Evolutionary conservation across 2,329 filamentous ascomycete species (phyloP).

Genomic region (Ophiosphaerella korrae): DNA sequence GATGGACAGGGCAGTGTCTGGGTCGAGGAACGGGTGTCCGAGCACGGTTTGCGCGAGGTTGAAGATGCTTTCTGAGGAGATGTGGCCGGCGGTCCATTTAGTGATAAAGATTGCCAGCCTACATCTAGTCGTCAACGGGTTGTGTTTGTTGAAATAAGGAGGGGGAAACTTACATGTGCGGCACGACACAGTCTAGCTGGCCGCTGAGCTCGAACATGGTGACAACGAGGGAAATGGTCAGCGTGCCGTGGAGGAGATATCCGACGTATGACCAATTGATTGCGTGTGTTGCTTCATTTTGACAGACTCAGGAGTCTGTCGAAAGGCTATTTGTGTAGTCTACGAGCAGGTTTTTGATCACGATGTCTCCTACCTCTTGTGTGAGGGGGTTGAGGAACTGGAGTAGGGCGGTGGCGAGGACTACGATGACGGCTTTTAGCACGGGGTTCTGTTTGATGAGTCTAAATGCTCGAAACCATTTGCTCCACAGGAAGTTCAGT

Average conservation of each 20-base stretch:
- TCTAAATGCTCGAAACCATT: slow-evolving; percentile 57
- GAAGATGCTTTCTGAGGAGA: slow-evolving; percentile 61
- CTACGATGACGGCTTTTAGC: slow-evolving; percentile 61
- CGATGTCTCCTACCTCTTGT: slow-evolving; percentile 60
- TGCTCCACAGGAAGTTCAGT: slow-evolving; percentile 63
- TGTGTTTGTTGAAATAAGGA: background rate
- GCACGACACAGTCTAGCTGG: slow-evolving; percentile 62
- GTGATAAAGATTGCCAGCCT: slow-evolving; percentile 62
- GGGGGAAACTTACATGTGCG: slow-evolving; percentile 52
- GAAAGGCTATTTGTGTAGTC: slow-evolving; percentile 54
- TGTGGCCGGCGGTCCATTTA: slow-evolving; percentile 63
- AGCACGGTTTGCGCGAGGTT: slow-evolving; percentile 65
- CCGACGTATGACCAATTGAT: slow-evolving; percentile 52
- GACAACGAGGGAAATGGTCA: slow-evolving; percentile 61
- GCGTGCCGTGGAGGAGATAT: slow-evolving; percentile 59
- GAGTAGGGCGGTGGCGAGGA: slow-evolving; percentile 58
- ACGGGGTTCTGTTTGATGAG: slow-evolving; percentile 63
- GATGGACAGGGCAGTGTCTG: slow-evolving; percentile 54
- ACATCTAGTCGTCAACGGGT: background rate
- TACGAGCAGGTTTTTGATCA: slow-evolving; percentile 62
- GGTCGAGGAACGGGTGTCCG: slow-evolving; percentile 63
- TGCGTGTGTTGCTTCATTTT: slow-evolving; percentile 49
- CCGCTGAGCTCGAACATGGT: slow-evolving; percentile 67
- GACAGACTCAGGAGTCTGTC: slow-evolving; percentile 55
- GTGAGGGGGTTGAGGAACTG: slow-evolving; percentile 63